Conservation (phyloP, 495 filamentous ascomycete genomes). For the Penicillium desertorum region DNA sequence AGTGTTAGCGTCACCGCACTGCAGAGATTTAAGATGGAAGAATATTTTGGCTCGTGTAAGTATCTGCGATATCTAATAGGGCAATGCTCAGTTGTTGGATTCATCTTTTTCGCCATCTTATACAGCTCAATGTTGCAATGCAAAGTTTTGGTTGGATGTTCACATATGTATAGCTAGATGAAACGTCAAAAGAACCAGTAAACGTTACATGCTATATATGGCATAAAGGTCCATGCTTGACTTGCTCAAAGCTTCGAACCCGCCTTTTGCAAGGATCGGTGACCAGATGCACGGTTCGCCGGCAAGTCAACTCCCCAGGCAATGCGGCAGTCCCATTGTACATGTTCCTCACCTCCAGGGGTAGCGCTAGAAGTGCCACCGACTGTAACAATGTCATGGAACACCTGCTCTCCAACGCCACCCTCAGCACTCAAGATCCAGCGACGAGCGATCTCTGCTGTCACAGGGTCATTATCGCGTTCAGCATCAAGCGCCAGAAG, state of each 20-base stretch:
- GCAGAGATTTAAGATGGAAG: too few relatives aligned
- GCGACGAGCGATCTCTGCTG: constrained; percentile 33
- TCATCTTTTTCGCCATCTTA: too few relatives aligned
- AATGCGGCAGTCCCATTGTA: constrained; percentile 36
- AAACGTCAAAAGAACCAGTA: not conserved
- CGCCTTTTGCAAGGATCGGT: constrained; percentile 25
- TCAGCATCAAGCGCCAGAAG: constrained; percentile 36
- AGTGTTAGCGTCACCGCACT: too few relatives aligned
- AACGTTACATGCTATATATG: not conserved
- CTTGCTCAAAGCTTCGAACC: constrained; percentile 9
- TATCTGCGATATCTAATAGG: too few relatives aligned
- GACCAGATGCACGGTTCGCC: constrained; percentile 24
- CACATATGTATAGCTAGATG: not conserved
- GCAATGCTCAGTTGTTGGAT: too few relatives aligned
- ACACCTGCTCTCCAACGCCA: constrained; percentile 36
- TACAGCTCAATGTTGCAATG: too few relatives aligned
- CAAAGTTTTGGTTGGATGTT: too few relatives aligned
- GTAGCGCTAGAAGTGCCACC: not conserved
- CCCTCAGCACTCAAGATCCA: constrained; percentile 36
- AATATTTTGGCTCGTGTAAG: too few relatives aligned
- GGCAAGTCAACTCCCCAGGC: constrained; percentile 37
- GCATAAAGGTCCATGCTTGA: not conserved
- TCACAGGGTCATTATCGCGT: constrained; percentile 32
- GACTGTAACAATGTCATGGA: constrained; percentile 26
- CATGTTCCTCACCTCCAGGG: constrained; percentile 18